Conservation (phyloP, 768 basidiomycete species). For the Tulasnella sp. region DNA sequence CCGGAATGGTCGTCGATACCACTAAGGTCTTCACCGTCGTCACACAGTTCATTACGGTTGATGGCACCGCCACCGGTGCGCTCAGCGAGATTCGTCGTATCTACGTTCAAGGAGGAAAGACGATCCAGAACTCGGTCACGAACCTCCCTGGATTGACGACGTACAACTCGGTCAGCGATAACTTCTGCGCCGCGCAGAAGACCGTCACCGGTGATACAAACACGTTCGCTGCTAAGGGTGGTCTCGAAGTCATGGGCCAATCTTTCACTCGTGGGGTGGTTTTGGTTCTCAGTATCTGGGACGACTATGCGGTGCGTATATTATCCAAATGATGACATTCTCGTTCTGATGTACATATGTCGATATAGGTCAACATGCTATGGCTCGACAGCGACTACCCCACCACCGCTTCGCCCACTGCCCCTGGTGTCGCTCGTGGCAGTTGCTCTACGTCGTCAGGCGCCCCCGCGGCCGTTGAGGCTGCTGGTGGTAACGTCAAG, state of each 20-base stretch:
- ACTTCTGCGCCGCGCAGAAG: constrained; percentile 40
- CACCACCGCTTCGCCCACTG: background rate
- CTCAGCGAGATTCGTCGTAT: constrained; percentile 40
- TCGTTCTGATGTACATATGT: too few relatives aligned
- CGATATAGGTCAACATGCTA: constrained; percentile 45
- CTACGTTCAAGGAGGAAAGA: constrained; percentile 38
- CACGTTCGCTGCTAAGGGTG: constrained; percentile 35
- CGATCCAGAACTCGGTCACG: constrained; percentile 41
- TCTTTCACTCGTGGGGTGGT: constrained; percentile 38
- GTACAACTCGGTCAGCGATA: constrained; percentile 39
- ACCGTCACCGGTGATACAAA: constrained; percentile 36
- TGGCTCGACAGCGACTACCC: constrained; percentile 33
- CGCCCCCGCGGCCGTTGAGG: constrained; percentile 15
- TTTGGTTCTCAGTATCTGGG: constrained; percentile 43
- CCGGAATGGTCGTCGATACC: constrained; percentile 41
- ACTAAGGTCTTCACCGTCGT: constrained; percentile 43
- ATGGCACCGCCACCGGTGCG: constrained; percentile 36
- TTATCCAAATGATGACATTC: constrained; percentile 46
- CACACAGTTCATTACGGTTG: constrained; percentile 45
- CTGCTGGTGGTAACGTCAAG: constrained; percentile 1
- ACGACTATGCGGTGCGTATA: constrained; percentile 46
- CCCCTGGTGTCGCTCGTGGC: constrained; percentile 14
- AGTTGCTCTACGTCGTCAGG: constrained; percentile 17
- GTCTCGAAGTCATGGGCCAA: constrained; percentile 29
- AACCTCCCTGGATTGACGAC: constrained; percentile 35